Evolutionary conservation across 2,329 filamentous ascomycete genomes (phyloP).

Genomic region (Hypoxylon sp.): DNA sequence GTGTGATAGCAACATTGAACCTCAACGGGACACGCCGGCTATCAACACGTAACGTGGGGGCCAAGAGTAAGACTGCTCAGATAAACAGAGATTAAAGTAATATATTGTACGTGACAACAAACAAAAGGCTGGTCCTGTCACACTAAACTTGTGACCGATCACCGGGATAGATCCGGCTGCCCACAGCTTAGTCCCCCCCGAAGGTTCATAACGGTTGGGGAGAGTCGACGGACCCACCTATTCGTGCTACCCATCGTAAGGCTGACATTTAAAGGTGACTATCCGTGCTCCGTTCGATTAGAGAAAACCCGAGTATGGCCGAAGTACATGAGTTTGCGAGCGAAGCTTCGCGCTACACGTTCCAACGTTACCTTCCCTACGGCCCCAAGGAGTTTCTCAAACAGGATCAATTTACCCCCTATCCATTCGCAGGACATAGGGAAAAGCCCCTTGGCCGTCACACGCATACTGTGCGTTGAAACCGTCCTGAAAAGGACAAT

Average conservation of each 20-base stretch:
- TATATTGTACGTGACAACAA: slow-evolving; percentile 21
- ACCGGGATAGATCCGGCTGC: slow-evolving; percentile 29
- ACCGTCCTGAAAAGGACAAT: slow-evolving; percentile 23
- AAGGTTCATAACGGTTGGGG: slow-evolving; percentile 28
- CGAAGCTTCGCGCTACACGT: slow-evolving; percentile 24
- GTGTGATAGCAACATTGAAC: slow-evolving; percentile 19
- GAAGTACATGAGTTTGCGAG: slow-evolving; percentile 29
- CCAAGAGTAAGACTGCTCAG: slow-evolving; percentile 7
- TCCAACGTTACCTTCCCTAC: slow-evolving; percentile 32
- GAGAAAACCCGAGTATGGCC: slow-evolving; percentile 37
- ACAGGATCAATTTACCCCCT: slow-evolving; percentile 5
- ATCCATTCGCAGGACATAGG: slow-evolving; percentile 21
- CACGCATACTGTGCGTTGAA: slow-evolving; percentile 21
- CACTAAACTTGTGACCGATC: slow-evolving; percentile 26
- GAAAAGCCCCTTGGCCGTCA: slow-evolving; percentile 18
- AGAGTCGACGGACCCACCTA: slow-evolving; percentile 12
- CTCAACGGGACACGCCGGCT: slow-evolving; percentile 8
- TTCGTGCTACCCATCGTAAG: slow-evolving; percentile 41
- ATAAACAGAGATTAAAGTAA: slow-evolving; percentile 11
- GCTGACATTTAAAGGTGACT: slow-evolving; percentile 32
- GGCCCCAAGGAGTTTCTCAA: slow-evolving; percentile 18
- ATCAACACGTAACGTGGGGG: slow-evolving; percentile 17
- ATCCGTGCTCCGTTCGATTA: slow-evolving; percentile 12
- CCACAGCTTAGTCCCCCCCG: slow-evolving; percentile 21
- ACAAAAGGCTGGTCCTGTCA: slow-evolving; percentile 20